A percentile compares a stretch with the other conserved stretches of the same genome.
These are phyloP conservation scores for Tetrastigma voinierianum DNA, from an alignment of 164 flowering plant genomes.

Conservation along the genomic window DNA sequence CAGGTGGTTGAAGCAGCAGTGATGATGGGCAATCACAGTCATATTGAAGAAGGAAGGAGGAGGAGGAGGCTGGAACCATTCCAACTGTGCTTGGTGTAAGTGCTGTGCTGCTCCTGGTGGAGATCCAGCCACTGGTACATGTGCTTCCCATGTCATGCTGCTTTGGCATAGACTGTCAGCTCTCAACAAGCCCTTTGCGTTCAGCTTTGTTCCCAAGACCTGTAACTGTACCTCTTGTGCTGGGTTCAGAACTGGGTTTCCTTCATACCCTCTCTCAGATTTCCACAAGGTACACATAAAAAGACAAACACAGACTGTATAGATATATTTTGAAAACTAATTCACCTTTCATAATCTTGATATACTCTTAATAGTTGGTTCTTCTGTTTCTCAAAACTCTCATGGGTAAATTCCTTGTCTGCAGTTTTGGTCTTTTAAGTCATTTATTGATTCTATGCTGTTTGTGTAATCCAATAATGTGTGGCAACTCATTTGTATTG, in stretches of 20 bases:
- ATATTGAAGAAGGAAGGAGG: not conserved
- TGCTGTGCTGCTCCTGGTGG: constrained; percentile 30
- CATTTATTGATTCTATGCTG: too few relatives aligned
- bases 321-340: too few relatives aligned
- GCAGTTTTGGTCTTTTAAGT: too few relatives aligned
- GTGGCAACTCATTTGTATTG: too few relatives aligned
- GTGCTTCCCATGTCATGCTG: constrained; percentile 51
- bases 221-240: constrained; percentile 56
- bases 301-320: too few relatives aligned
- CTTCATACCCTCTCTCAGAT: not conserved
- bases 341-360: too few relatives aligned
- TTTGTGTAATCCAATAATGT: too few relatives aligned
- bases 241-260: constrained; percentile 1
- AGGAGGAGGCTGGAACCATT: constrained; percentile 44
- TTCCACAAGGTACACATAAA: not conserved
- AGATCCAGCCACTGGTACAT: constrained; percentile 21
- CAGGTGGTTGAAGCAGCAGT: constrained; percentile 3
- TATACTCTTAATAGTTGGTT: too few relatives aligned
- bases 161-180: constrained; percentile 52
- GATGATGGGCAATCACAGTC: too few relatives aligned
- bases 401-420: too few relatives aligned
- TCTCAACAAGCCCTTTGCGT: constrained; percentile 55
- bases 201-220: constrained; percentile 50
- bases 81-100: constrained; percentile 46
- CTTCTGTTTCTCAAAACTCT: too few relatives aligned